phyloP scores from a whole-genome alignment of 257 asterid species.

The Solanum chmielewskii region DNA sequence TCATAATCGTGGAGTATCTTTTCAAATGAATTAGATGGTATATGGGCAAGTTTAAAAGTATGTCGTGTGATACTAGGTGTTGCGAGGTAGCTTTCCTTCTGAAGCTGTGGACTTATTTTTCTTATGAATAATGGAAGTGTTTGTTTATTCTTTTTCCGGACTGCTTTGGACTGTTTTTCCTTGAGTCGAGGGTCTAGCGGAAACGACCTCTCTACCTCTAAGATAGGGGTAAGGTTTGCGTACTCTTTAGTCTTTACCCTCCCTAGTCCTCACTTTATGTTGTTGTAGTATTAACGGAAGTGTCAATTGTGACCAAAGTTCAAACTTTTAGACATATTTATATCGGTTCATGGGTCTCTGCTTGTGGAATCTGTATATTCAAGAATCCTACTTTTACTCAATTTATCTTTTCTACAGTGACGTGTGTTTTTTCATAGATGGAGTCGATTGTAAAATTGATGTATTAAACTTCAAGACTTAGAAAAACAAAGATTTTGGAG shows the following conservation, averaged over 20 bases:
- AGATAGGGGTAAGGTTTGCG: neutral
- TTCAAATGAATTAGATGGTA: neutral
- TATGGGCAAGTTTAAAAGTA: neutral
- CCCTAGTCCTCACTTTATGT: neutral
- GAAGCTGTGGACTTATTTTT: neutral
- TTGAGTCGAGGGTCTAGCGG: neutral
- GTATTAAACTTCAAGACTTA: neutral
- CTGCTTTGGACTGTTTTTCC: neutral
- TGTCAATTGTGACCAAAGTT: neutral
- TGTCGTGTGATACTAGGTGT: neutral
- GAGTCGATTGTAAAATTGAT: neutral
- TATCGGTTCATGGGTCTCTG: neutral
- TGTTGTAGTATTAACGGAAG: neutral
- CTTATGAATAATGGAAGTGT: neutral
- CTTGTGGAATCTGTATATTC: neutral
- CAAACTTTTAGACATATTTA: neutral
- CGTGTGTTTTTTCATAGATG: neutral
- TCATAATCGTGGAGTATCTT: neutral
- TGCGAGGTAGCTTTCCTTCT: neutral
- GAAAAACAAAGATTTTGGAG: neutral
- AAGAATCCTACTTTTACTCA: neutral
- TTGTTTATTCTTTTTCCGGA: too few species aligned
- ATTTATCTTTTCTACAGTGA: neutral
- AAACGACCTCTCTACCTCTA: neutral
- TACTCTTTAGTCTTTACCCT: neutral